These are phyloP conservation scores for Lotus japonicus DNA, from an alignment of 306 rosid species.

Conservation along the genomic window DNA sequence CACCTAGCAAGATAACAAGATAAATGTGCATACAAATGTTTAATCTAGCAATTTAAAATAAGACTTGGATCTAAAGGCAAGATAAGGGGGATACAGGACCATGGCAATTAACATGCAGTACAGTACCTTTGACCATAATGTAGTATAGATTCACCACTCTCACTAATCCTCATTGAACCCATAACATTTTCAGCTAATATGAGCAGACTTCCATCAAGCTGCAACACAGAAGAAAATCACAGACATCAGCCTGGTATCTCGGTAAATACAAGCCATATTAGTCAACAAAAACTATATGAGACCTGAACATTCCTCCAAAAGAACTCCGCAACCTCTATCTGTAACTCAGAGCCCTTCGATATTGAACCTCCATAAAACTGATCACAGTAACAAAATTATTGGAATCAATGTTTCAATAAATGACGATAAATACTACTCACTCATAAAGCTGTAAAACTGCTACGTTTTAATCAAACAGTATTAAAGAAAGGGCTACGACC, in stretches of 20 bases:
- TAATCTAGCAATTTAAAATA: slow-evolving; percentile 8
- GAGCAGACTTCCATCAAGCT: slow-evolving; percentile 83
- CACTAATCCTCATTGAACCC: slow-evolving; percentile 61
- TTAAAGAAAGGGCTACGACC: slow-evolving; percentile 13
- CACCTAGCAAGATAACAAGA: slow-evolving; percentile 54
- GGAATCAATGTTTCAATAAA: slow-evolving; percentile 16
- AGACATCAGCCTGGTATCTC: slow-evolving; percentile 32
- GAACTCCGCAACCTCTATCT: slow-evolving; percentile 88
- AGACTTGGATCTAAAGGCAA: neutral
- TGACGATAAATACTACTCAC: slow-evolving; percentile 2
- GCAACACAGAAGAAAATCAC: slow-evolving; percentile 28
- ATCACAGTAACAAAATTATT: slow-evolving; percentile 9
- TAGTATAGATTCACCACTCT: slow-evolving; percentile 54
- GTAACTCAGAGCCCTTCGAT: slow-evolving; percentile 79
- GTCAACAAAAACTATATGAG: slow-evolving; percentile 14
- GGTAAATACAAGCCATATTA: slow-evolving; percentile 10
- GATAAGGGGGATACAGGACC: neutral
- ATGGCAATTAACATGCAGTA: neutral
- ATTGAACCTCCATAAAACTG: slow-evolving; percentile 87
- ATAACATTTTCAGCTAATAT: slow-evolving; percentile 52
- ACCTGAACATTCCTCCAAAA: slow-evolving; percentile 93
- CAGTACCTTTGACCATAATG: slow-evolving; percentile 78
- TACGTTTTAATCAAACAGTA: slow-evolving; percentile 11
- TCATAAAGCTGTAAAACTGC: neutral
- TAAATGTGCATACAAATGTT: slow-evolving; percentile 5